Conservation (phyloP, 495 filamentous ascomycete genomes). For the Xylaria curta region DNA sequence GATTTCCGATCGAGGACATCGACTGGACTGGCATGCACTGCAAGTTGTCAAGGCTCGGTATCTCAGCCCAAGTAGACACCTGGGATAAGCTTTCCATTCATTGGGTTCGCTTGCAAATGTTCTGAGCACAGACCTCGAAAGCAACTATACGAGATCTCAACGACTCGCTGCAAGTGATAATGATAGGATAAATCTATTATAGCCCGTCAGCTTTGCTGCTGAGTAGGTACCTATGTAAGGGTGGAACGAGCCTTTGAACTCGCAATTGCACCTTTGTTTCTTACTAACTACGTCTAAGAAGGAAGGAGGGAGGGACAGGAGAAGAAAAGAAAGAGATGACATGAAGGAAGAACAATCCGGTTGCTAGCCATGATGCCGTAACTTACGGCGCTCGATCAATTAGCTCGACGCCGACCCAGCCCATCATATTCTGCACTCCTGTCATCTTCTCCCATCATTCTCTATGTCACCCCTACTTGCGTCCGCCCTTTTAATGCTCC, state of each 20-base stretch:
- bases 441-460: too few relatives aligned
- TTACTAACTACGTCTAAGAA: background rate
- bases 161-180: too few relatives aligned
- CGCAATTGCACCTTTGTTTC: background rate
- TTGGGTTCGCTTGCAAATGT: too few relatives aligned
- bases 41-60: too few relatives aligned
- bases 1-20: background rate
- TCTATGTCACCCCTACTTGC: background rate
- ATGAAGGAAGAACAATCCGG: background rate
- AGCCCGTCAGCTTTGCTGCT: background rate
- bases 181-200: background rate
- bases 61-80: too few relatives aligned
- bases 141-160: too few relatives aligned
- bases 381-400: background rate
- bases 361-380: background rate
- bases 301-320: background rate
- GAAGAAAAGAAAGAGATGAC: background rate
- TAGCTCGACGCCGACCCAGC: background rate
- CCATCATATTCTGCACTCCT: background rate
- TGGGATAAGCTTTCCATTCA: too few relatives aligned
- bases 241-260: background rate
- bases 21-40: too few relatives aligned
- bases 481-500: background rate
- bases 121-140: too few relatives aligned
- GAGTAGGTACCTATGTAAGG: too few relatives aligned